Evolutionary conservation across 306 rosid species (phyloP), one percentile per base, ranked within the genome.

Genomic region (Inga laurina): DNA sequence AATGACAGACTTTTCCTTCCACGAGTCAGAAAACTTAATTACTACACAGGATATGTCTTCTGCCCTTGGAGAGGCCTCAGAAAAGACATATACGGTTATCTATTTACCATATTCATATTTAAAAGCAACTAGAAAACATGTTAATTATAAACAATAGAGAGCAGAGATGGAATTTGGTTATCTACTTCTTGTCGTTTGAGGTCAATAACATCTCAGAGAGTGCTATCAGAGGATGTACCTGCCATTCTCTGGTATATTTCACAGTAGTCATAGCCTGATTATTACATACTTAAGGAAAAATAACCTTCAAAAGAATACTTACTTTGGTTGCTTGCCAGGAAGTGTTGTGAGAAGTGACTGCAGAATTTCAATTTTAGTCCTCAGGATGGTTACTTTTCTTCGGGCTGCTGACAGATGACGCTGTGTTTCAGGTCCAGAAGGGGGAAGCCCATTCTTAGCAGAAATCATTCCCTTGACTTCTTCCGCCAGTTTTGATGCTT

Each of bases 321-420:
- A 85, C 89, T 83, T n/a, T 30, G 45, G 44, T 77, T 88, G 88
- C 76, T 80, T 79, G 79, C 46, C 78, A 18, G 89, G 89, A 24
- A 83, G 85, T 37, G 76, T 72, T 27, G 81, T 30, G 35, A 88
- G 67, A 82, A 88, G 86, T 27, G 87, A 85, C 80, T 83, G 79
- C 27, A 88, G 74, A 81, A 82, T 86, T 82, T 88, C 89, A 54
- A 88, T 66, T 73, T 81, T 88, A 39, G 87, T 85, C 81, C 89
- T 79, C 12, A 88, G 77, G 44, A 88, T 88, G 35, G 89, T 85
- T 62, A 83, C 79, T 82, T 88, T 88, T 85, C 89, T 85, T 77
- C 87, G 84, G 68, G 84, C 79, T 10, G 82, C 78, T 21, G 89
- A 85, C 22, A 87, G 44, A 64, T 85, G 87, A 56, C 91, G 87